Percentiles rank a stretch among this genome's conserved stretches.
These are phyloP conservation scores for Nosema granulosis DNA, from an alignment of 371 early-diverging fungal genomes.

Conservation along the genomic window DNA sequence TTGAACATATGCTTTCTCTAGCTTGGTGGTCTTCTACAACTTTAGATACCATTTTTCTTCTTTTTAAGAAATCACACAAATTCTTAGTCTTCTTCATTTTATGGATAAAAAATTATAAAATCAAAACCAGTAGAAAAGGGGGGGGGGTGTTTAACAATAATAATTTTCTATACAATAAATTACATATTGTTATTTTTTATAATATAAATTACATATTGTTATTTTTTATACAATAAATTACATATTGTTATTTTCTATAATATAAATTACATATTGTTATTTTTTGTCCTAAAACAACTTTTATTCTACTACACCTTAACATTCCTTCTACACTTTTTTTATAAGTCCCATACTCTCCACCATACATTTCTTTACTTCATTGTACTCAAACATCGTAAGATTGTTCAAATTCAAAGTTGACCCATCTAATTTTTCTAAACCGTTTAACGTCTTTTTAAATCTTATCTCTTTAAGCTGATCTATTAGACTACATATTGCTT, in stretches of 20 bases:
- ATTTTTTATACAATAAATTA: no score
- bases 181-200: no score
- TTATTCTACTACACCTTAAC: background rate
- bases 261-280: no score
- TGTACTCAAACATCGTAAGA: slow-evolving; percentile 56
- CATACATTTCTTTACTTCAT: slow-evolving; percentile 48
- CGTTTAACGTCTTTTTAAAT: slow-evolving; percentile 45
- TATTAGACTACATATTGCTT: slow-evolving; percentile 23
- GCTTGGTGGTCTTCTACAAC: background rate
- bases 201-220: no score
- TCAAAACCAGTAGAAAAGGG: no score
- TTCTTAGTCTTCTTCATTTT: background rate
- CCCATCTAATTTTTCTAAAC: slow-evolving; percentile 53
- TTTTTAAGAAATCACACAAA: background rate
- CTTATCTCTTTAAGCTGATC: slow-evolving; percentile 50
- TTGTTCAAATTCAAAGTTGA: slow-evolving; percentile 51
- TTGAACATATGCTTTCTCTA: background rate
- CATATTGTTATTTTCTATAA: no score
- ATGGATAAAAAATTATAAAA: background rate
- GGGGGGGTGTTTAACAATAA: no score
- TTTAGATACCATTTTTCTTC: background rate
- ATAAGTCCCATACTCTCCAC: slow-evolving; percentile 20
- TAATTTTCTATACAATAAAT: no score
- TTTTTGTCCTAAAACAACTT: no score
- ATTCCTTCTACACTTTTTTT: background rate